These are phyloP conservation scores for Tephrocybe rancida DNA, from an alignment of 768 basidiomycete species.

Conservation along the genomic window DNA sequence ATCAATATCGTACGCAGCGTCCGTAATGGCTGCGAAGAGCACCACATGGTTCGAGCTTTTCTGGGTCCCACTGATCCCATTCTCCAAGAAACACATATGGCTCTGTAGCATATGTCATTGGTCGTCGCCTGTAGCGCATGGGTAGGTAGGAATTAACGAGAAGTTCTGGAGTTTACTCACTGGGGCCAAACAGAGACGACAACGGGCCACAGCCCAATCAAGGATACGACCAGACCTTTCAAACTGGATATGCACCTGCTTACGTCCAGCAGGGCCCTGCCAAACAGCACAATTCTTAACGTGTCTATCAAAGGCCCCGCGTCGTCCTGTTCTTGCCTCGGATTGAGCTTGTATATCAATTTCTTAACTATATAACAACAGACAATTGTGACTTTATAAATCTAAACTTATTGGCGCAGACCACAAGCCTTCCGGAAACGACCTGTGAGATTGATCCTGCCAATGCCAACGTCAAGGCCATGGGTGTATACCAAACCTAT, in stretches of 20 bases:
- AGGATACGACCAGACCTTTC: conserved; percentile 32
- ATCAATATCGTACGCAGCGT: conserved; percentile 36
- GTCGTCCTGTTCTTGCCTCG: too few relatives aligned
- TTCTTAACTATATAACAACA: too few relatives aligned
- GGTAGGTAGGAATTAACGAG: conserved; percentile 35
- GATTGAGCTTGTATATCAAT: too few relatives aligned
- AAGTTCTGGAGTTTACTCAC: not conserved
- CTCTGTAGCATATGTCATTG: conserved; percentile 74
- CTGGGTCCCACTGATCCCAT: conserved; percentile 71
- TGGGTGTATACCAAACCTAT: too few relatives aligned
- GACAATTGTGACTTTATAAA: too few relatives aligned
- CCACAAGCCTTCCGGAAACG: too few relatives aligned
- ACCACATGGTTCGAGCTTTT: conserved; percentile 79
- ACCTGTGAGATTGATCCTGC: too few relatives aligned
- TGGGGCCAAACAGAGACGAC: conserved; percentile 23
- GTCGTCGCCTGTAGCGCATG: conserved; percentile 50
- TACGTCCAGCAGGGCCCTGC: conserved; percentile 31
- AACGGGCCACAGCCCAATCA: conserved; percentile 20
- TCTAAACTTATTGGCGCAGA: too few relatives aligned
- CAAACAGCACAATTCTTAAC: conserved; percentile 18
- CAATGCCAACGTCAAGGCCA: too few relatives aligned
- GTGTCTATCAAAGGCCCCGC: too few relatives aligned
- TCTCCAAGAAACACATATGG: conserved; percentile 66
- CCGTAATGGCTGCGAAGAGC: conserved; percentile 63
- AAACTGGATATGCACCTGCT: conserved; percentile 42